Percentiles rank a stretch among this genome's conserved stretches.
phyloP scores from a whole-genome alignment of 108 stramenopile species.

The Cylindrotheca fusiformis region DNA sequence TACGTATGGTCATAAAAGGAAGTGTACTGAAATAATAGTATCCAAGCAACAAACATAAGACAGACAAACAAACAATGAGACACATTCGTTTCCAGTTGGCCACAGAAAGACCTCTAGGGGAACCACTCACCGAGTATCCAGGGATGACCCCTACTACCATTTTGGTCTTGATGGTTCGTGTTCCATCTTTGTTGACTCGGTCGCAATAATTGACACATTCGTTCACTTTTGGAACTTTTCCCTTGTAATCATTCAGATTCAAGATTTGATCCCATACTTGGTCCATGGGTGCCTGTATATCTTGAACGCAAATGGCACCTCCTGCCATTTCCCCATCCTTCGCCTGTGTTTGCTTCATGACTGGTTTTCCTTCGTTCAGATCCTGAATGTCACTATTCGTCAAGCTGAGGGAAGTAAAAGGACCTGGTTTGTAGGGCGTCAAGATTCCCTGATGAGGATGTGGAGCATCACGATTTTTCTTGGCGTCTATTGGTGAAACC shows the following conservation, averaged over 20 bases:
- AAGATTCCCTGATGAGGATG: conserved; percentile 53
- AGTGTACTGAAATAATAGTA: conserved; percentile 32
- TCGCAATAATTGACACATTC: conserved; percentile 59
- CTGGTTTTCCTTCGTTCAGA: conserved; percentile 42
- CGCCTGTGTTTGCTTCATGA: conserved; percentile 56
- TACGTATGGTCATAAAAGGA: conserved; percentile 62
- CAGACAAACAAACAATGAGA: too few species aligned
- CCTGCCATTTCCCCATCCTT: conserved; percentile 24
- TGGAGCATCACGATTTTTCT: conserved; percentile 35
- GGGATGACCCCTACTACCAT: conserved; percentile 68
- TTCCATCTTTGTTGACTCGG: conserved; percentile 38
- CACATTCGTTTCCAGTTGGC: too few species aligned
- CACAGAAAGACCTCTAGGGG: too few species aligned
- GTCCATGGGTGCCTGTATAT: conserved; percentile 61
- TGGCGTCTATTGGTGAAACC: too few species aligned
- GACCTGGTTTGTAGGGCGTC: conserved; percentile 47
- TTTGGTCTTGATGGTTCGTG: conserved; percentile 56
- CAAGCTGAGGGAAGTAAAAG: conserved; percentile 37
- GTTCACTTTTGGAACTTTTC: conserved; percentile 67
- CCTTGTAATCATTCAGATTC: conserved; percentile 50
- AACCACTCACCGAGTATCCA: conserved; percentile 64
- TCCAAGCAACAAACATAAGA: too few species aligned
- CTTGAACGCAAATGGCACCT: conserved; percentile 70
- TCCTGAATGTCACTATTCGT: conserved; percentile 30
- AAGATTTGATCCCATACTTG: conserved; percentile 75